Base-by-base conservation (phyloP, 2,329 filamentous ascomycete species). In the Aspergillus niger region DNA sequence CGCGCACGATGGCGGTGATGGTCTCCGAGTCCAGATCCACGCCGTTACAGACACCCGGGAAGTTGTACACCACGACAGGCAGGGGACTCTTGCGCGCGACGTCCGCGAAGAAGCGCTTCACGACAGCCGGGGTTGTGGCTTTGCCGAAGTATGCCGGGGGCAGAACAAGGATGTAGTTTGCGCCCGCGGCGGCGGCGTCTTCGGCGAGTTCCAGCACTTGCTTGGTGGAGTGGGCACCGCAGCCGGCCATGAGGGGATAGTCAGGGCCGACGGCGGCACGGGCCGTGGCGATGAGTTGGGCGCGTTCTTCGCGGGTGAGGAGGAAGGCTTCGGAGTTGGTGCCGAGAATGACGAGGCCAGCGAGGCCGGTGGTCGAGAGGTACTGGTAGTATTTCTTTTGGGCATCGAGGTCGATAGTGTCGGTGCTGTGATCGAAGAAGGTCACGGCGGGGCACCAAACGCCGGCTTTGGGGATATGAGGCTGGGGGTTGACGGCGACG, bases 1-100 rank as follows among this genome's bases (percentile, higher is more conserved):
- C 73, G 30, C 72, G 73, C 1, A 84, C 85, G 24, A 89, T 79
- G 24, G 73, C 73, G 1, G 82, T 77, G 50, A 90, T 86, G 0
- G 82, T 81, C 53, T 85, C 86, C 2, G 86, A 88, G 72, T 89
- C 87, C 24, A 91, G 77, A 70, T 91, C 88, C 3, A 90, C 78
- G 24, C 88, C 88, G 64, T 88, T 88, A 69, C 85, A 89, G 20
- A 90, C 87, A 11, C 79, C 85, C 0, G 88, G 88, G 75, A 90
- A 90, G 73, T 90, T 89, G 74, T 89, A 89, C 13, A 90, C 74
- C 43, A 90, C 81, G 32, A 89, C 78, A 0, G 86, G 86, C 2
- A 90, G 72, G 2, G 81, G 74, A 2, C 79, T 80, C 53, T 77
- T 73, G n/a, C 73, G 72, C 0, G 85, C 84, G 3, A 89, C 77